Conservation (phyloP, 2,329 filamentous ascomycete genomes). For the Paecilomyces sp. region DNA sequence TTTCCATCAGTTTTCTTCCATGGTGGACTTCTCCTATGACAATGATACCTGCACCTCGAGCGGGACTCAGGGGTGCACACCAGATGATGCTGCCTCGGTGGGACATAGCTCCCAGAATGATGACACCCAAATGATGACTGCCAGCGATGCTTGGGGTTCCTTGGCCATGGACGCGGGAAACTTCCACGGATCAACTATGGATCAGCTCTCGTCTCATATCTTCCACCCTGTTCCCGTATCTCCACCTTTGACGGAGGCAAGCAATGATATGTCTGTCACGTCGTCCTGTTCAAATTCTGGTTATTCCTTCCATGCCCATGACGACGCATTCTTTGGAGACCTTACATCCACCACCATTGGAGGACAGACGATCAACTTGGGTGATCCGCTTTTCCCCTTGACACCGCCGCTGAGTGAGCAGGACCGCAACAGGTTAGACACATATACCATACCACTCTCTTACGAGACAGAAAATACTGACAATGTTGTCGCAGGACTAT, state of each 20-base stretch:
- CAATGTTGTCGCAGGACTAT: slow-evolving; percentile 27
- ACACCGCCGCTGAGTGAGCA: slow-evolving; percentile 32
- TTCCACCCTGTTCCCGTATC: slow-evolving; percentile 34
- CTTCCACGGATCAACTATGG: slow-evolving; percentile 27
- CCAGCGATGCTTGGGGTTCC: slow-evolving; percentile 27
- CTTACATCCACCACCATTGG: slow-evolving; percentile 26
- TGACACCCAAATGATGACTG: slow-evolving; percentile 25
- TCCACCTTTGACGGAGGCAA: slow-evolving; percentile 35
- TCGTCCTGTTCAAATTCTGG: slow-evolving; percentile 32
- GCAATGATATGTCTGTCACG: slow-evolving; percentile 33
- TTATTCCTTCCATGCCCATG: slow-evolving; percentile 31
- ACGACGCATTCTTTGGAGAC: slow-evolving; percentile 31
- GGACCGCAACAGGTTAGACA: slow-evolving; percentile 34
- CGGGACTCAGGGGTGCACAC: slow-evolving; percentile 22
- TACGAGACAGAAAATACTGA: neutral
- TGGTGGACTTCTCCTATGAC: slow-evolving; percentile 35
- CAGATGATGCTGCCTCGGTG: slow-evolving; percentile 30
- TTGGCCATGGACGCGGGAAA: slow-evolving; percentile 26
- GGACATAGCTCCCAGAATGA: slow-evolving; percentile 31
- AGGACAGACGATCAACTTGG: slow-evolving; percentile 28
- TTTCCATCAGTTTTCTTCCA: slow-evolving; percentile 29
- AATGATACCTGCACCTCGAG: slow-evolving; percentile 30
- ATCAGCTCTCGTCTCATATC: slow-evolving; percentile 26
- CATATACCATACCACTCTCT: neutral
- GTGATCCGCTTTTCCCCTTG: slow-evolving; percentile 32